Evolutionary conservation across 2,329 filamentous ascomycete species (phyloP).

Genomic region (Phaeosphaeriaceae sp.): DNA sequence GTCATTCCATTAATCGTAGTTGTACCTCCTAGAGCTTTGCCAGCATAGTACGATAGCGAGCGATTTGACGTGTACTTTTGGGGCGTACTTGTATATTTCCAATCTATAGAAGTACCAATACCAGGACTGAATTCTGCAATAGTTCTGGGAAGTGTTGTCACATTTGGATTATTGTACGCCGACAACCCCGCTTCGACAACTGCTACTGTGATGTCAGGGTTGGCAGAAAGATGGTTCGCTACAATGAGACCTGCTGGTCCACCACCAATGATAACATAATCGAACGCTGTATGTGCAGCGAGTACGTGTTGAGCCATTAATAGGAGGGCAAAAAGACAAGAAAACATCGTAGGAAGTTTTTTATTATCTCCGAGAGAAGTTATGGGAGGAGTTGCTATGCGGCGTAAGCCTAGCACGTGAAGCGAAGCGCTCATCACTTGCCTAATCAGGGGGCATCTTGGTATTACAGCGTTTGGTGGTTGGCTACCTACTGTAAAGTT

Average conservation of each 20-base stretch:
- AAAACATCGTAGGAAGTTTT: too few species aligned
- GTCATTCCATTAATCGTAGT: constrained; percentile 53
- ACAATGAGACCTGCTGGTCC: constrained; percentile 43
- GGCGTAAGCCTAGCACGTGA: too few species aligned
- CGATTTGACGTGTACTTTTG: constrained; percentile 46
- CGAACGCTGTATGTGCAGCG: constrained; percentile 27
- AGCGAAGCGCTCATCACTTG: too few species aligned
- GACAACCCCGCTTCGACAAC: constrained; percentile 44
- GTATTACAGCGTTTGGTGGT: too few species aligned
- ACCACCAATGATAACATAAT: constrained; percentile 45
- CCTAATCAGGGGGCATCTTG: too few species aligned
- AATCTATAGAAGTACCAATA: constrained; percentile 47
- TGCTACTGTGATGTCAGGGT: constrained; percentile 30
- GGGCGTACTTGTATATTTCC: constrained; percentile 47
- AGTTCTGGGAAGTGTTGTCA: constrained; percentile 29
- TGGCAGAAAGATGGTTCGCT: constrained; percentile 35
- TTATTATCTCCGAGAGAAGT: too few species aligned
- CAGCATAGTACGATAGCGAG: constrained; percentile 44
- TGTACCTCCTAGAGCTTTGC: constrained; percentile 53
- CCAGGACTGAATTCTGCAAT: constrained; percentile 29
- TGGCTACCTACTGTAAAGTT: too few species aligned
- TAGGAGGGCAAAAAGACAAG: too few species aligned
- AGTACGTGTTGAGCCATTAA: constrained; percentile 5
- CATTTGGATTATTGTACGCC: constrained; percentile 38
- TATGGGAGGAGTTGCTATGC: too few species aligned